Conservation (phyloP, 352 stramenopile species). For the Globisporangium uncinulatum region DNA sequence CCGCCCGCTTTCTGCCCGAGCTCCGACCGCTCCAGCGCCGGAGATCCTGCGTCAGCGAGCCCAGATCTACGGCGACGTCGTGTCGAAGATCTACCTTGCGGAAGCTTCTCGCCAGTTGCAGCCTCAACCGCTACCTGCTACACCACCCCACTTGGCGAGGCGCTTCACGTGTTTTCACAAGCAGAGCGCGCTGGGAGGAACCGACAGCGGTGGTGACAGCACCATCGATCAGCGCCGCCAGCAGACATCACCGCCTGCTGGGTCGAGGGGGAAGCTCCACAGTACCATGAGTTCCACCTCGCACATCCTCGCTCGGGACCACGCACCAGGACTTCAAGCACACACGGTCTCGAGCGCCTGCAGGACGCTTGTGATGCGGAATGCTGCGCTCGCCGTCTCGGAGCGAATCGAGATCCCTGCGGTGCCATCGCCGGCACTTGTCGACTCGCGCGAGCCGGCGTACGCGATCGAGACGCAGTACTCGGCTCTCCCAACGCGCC, state of each 20-base stretch:
- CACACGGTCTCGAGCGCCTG: constrained; percentile 21
- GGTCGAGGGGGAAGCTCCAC: not conserved
- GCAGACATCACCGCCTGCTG: not conserved
- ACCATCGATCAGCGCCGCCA: not conserved
- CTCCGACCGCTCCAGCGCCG: constrained; percentile 13
- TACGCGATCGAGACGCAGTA: constrained; percentile 66
- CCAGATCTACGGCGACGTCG: constrained; percentile 45
- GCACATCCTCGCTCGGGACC: not conserved
- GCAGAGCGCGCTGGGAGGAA: constrained; percentile 5
- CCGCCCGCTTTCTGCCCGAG: constrained; percentile 24
- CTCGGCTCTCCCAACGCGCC: constrained; percentile 29
- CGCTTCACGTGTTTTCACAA: constrained; percentile 25
- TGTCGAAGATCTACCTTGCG: constrained; percentile 37
- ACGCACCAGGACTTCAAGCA: constrained; percentile 5
- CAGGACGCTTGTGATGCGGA: constrained; percentile 55
- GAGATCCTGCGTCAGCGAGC: constrained; percentile 37
- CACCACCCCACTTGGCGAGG: constrained; percentile 13
- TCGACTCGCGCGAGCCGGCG: constrained; percentile 34
- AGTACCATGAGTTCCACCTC: constrained; percentile 1
- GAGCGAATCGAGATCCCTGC: constrained; percentile 44
- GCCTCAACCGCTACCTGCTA: not conserved
- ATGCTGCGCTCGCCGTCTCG: constrained; percentile 38
- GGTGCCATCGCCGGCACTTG: constrained; percentile 22
- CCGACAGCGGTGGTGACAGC: not conserved
- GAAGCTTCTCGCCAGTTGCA: constrained; percentile 10